Percentiles rank a stretch among this genome's conserved stretches.
Conservation (phyloP, 371 early-diverging fungal species). For the Choanephora cucurbitarum region DNA sequence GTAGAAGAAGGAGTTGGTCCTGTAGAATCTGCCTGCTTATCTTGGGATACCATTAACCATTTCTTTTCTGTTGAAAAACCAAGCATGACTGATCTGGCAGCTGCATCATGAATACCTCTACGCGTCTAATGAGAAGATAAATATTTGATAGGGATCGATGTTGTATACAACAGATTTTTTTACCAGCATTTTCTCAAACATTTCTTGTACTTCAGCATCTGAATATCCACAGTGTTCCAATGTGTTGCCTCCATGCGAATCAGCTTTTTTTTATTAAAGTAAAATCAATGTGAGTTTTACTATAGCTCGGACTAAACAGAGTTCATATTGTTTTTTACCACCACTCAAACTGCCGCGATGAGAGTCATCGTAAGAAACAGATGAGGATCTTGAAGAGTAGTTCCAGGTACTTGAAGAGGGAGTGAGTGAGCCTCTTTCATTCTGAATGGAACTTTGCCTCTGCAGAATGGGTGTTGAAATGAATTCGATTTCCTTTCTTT, state of each 20-base stretch:
- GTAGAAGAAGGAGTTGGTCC: conserved; percentile 19
- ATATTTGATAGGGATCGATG: neutral
- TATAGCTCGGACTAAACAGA: no score
- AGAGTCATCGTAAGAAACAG: conserved; percentile 23
- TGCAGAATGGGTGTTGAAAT: conserved; percentile 19
- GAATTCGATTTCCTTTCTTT: conserved; percentile 20
- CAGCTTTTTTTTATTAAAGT: conserved; percentile 11
- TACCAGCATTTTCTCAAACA: conserved; percentile 58
- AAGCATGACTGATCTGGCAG: conserved; percentile 40
- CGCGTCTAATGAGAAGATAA: conserved; percentile 31
- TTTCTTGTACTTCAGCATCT: conserved; percentile 39
- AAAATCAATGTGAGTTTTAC: no score
- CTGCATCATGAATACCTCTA: conserved; percentile 48
- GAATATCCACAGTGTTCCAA: conserved; percentile 20
- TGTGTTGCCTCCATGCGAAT: conserved; percentile 10
- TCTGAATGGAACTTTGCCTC: conserved; percentile 8
- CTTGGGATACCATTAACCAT: conserved; percentile 55
- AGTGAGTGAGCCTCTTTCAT: conserved; percentile 17
- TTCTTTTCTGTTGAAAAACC: conserved; percentile 51
- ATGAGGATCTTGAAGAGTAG: conserved; percentile 27
- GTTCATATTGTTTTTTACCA: no score
- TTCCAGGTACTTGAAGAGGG: conserved; percentile 18
- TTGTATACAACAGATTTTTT: neutral
- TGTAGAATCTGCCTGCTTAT: conserved; percentile 41
- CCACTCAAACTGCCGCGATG: conserved; percentile 9